Evolutionary conservation across 345 rosid genomes (phyloP), one percentile per base, ranked within the genome.

Genomic region (Gossypium rotundifolium): DNA sequence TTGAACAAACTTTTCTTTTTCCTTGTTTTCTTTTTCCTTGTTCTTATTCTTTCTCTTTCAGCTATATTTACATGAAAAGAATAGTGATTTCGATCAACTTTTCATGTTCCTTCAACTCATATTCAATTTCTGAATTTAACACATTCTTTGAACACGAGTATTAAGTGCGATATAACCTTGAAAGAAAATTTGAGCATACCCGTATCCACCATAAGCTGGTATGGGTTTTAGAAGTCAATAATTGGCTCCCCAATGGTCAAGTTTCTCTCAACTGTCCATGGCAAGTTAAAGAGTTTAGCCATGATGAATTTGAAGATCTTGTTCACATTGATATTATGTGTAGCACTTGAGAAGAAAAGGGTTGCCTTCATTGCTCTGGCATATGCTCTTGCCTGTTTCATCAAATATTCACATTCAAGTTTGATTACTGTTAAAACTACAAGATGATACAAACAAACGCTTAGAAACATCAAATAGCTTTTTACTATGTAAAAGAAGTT

Each of bases 301-400:
- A 87, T 84, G 42, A 95, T 90, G 79, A 90, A 95, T 77, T 95
- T 95, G 88, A 95, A 95, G 77, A 95, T 93, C 86, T 95, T 95
- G 96, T 88, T 93, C 53, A 95, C 99, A 48, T 95, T 93, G 23
- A 95, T 95, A 87, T 95, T 95, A 74, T 95, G 93, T 57, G 90
- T 90, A 3, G 99, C 91, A 83, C 99, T 95, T 52, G 99, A 95
- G 82, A 95, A 95, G 86, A 95, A 93, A 33, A 95, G 87, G 60
- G 93, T 87, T 57, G 91, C 99, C 76, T 95, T 93, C 97, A 95
- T 90, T 59, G 87, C 99, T 84, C 81, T 93, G 7, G 99, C 96
- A 66, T 95, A 93, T 57, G 96, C 92, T 75, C 99, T 86, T 64
- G 99, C 99, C 99, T 95, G 88, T 72, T 33, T 73, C 22, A 45